Evolutionary conservation across 768 basidiomycete genomes (phyloP), one percentile per base, ranked within the genome.

Genomic region (Pholiota molesta): DNA sequence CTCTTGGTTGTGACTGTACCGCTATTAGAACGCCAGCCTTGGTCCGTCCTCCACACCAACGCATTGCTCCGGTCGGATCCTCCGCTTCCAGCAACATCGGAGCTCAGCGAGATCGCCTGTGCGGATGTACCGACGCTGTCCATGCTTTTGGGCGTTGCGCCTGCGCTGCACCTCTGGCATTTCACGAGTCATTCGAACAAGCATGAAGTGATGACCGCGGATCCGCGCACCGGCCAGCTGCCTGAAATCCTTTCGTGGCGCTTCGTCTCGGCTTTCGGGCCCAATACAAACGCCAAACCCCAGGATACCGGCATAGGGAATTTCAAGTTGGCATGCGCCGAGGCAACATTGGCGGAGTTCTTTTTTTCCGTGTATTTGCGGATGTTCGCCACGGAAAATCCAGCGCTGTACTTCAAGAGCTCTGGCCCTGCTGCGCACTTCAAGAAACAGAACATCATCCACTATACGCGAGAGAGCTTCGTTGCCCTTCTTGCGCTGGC

Each of bases 401-500:
- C 65, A 19, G 28, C 42, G 21, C 44, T 58, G 28, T 57, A 51
- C 28, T 19, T 61, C 31, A 31, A 28, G 40, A 64, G 63, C 49
- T 28, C 60, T 10, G 35, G 44, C 14, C 19, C 21, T 29, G 6
- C 53, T 1, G n/a, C 49, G 3, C 31, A 64, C 0, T 16, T 76
- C 0, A 19, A 44, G 3, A 66, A 65, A n/a, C 65, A 69, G 13
- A 65, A 61, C 28, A 62, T 74, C 35, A 29, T 78, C 19, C 82
- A 83, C 61, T 86, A 87, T 64, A 77, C 70, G 8, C 79, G 86
- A 11, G 74, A 73, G 44, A 80, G 77, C 31, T 86, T 87, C 54
- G 84, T 73, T 0, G 63, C 75, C 1, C 69, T 89, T 51, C 69
- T 88, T 14, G 66, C 67, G 16, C 65, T 78, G 14, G 72, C 84